phyloP scores from a whole-genome alignment of 225 moss, liverwort and hornwort genomes.

The Pseudisothecium myosuroides region DNA sequence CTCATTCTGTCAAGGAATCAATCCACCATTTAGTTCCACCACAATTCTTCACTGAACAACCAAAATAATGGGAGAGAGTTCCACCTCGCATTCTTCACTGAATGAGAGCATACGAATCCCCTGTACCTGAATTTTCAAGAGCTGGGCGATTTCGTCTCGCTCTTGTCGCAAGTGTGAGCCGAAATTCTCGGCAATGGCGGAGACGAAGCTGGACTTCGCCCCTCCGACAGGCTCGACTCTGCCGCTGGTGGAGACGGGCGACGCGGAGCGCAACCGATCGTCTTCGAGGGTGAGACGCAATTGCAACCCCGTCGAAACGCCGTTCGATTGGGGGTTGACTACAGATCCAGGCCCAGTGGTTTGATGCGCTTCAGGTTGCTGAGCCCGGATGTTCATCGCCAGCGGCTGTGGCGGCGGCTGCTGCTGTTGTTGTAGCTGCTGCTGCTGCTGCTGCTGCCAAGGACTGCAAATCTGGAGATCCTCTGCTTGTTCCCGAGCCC shows the following conservation, averaged over 20 bases:
- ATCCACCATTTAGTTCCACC: neutral
- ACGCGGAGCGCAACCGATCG: slow-evolving; percentile 57
- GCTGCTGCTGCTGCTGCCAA: slow-evolving; percentile 24
- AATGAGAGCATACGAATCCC: neutral
- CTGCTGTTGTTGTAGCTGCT: neutral
- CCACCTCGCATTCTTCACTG: neutral
- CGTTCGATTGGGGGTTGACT: slow-evolving; percentile 52
- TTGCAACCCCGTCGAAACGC: slow-evolving; percentile 68
- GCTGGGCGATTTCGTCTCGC: slow-evolving; percentile 71
- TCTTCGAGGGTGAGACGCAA: slow-evolving; percentile 74
- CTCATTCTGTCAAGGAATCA: slow-evolving; percentile 42
- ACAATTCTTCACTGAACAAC: neutral
- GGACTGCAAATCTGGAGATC: slow-evolving; percentile 45
- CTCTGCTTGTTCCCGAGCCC: slow-evolving; percentile 42
- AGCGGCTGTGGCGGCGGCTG: slow-evolving; percentile 11
- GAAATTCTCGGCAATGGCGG: slow-evolving; percentile 50
- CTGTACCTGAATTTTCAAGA: slow-evolving; percentile 71
- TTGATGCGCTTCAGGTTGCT: slow-evolving; percentile 39
- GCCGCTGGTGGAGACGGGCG: slow-evolving; percentile 74
- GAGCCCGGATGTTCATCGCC: neutral
- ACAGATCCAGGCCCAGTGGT: slow-evolving; percentile 56
- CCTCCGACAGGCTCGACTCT: slow-evolving; percentile 21
- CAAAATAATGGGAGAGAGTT: neutral
- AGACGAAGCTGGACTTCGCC: slow-evolving; percentile 15
- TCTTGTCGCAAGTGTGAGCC: slow-evolving; percentile 56